Percentiles rank a stretch among this genome's conserved stretches.
Evolutionary conservation across 352 stramenopile species (phyloP).

Genomic region (Elongisporangium anandrum): DNA sequence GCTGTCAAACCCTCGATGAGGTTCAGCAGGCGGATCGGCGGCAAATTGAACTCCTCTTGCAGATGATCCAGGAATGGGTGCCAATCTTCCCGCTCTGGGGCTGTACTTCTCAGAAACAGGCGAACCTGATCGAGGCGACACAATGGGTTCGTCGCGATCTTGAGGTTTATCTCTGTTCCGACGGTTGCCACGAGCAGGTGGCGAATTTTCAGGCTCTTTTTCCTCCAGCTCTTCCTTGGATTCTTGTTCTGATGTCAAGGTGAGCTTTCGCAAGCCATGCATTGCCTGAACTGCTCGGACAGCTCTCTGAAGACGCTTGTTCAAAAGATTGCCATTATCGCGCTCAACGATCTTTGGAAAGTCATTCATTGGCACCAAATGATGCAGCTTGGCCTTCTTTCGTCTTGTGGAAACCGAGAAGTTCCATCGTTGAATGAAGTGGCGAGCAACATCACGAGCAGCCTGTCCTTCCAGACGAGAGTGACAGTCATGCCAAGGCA

Average conservation of each 20-base stretch:
- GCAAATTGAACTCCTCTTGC: not conserved
- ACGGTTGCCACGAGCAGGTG: not conserved
- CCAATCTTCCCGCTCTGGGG: not conserved
- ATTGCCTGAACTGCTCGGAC: conserved; percentile 58
- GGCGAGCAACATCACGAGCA: conserved; percentile 72
- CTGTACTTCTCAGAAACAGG: not conserved
- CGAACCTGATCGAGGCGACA: not conserved
- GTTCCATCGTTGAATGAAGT: conserved; percentile 89
- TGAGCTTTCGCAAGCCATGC: conserved; percentile 19
- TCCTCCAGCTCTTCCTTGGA: conserved; percentile 6
- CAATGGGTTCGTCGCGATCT: not conserved
- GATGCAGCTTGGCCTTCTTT: conserved; percentile 69
- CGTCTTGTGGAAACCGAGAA: conserved; percentile 79
- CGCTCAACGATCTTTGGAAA: conserved; percentile 34
- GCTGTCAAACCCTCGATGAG: conserved; percentile 33
- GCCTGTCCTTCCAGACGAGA: conserved; percentile 75
- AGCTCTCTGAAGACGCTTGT: conserved; percentile 56
- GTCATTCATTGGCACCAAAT: conserved; percentile 76
- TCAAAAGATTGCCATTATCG: conserved; percentile 35
- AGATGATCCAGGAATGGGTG: not conserved
- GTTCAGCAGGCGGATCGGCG: not conserved
- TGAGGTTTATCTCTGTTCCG: not conserved
- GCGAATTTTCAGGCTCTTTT: conserved; percentile 8
- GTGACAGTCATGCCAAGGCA: conserved; percentile 87
- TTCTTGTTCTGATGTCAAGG: conserved; percentile 1